A percentile compares a stretch with the other conserved stretches of the same genome.
Evolutionary conservation across 441 rosid species (phyloP).

Genomic region (Biscutella auriculata): DNA sequence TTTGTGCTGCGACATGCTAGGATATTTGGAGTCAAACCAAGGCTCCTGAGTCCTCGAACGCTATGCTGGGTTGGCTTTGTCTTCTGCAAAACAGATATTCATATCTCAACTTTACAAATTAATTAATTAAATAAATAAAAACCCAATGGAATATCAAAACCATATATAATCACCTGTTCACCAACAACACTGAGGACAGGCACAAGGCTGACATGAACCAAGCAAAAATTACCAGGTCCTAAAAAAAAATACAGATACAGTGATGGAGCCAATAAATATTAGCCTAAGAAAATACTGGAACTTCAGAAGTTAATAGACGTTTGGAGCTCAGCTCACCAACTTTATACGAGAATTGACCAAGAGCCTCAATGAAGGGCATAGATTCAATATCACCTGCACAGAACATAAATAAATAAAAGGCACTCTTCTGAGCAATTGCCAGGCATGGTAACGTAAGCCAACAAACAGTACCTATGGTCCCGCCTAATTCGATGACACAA

Average conservation of each 20-base stretch:
- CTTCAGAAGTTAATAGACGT: not conserved
- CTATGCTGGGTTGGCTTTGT: slow-evolving; percentile 94
- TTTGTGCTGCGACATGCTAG: slow-evolving; percentile 81
- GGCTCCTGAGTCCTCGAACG: slow-evolving; percentile 66
- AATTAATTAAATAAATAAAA: not conserved
- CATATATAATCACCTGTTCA: slow-evolving; percentile 49
- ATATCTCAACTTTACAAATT: not conserved
- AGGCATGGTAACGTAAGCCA: not conserved
- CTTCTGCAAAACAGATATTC: slow-evolving; percentile 38
- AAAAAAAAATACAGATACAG: slow-evolving; percentile 8
- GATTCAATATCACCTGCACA: slow-evolving; percentile 78
- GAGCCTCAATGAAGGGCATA: slow-evolving; percentile 86
- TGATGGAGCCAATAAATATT: not conserved
- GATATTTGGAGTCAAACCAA: slow-evolving; percentile 78
- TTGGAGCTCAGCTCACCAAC: slow-evolving; percentile 41
- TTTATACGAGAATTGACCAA: slow-evolving; percentile 75
- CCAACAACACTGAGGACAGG: slow-evolving; percentile 87
- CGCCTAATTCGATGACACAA: slow-evolving; percentile 78
- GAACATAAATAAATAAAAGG: not conserved
- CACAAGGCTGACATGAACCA: slow-evolving; percentile 87
- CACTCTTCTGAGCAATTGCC: not conserved
- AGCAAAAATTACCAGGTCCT: slow-evolving; percentile 78
- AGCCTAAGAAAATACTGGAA: not conserved
- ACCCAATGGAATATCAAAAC: not conserved
- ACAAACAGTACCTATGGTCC: slow-evolving; percentile 57